Evolutionary conservation across 176 grass and related monocot genomes (phyloP).

Genomic region (Eragrostis nindensis): DNA sequence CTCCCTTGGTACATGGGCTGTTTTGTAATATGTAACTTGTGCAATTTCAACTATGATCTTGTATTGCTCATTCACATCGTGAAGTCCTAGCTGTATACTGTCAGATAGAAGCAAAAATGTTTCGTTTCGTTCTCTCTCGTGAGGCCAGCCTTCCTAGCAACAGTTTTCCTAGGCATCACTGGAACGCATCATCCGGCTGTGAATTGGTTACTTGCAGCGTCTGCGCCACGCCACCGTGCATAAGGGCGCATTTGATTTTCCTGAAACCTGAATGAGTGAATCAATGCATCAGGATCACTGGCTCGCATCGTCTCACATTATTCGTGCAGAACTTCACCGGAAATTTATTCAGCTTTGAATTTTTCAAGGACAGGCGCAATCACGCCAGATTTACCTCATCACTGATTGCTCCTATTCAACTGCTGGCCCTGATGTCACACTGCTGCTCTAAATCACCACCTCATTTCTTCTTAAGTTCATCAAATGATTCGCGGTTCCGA

Average conservation of each 20-base stretch:
- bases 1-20: not conserved
- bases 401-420: too few relatives aligned
- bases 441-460: too few relatives aligned
- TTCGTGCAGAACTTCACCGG: not conserved
- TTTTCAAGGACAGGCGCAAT: not conserved
- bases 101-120: not conserved
- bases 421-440: too few relatives aligned
- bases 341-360: not conserved
- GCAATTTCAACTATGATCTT: not conserved
- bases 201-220: not conserved
- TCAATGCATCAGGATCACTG: not conserved
- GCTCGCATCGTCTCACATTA: not conserved
- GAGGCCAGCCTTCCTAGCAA: not conserved
- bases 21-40: not conserved
- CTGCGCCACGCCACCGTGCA: not conserved
- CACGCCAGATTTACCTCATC: not conserved
- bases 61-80: not conserved
- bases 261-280: not conserved
- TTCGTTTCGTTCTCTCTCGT: not conserved
- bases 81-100: not conserved
- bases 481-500: not conserved
- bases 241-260: not conserved
- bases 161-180: not conserved
- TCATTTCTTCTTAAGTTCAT: not conserved
- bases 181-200: not conserved